Evolutionary conservation across 805 yeast species (phyloP), one percentile per base, ranked within the genome.

Genomic region (Candida awuae): DNA sequence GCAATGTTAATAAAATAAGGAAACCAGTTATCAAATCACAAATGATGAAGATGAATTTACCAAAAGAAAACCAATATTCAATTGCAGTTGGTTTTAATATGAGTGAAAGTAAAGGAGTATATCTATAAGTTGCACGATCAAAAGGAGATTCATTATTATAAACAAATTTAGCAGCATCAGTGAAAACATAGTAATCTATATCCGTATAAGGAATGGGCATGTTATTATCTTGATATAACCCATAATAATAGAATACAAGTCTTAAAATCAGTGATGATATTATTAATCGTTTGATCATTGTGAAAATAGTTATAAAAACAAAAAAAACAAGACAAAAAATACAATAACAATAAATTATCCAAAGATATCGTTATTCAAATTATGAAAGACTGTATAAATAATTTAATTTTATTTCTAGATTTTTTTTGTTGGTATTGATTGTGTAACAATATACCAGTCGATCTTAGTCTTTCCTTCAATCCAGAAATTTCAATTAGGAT

Each of bases 91-190:
- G 97, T 1, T 77, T 56, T 29, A 92, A 61, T 21, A 84, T 44
- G 92, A 95, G 86, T 9, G 96, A 78, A 25, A 92, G 63, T 27
- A 92, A 58, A 9, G 98, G 98, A 0, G 98, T 90, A 53, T 92
- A 92, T 33, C 98, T 65, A 53, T 90, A 92, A 0, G 98, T 92
- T 40, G 81, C 95, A 45, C 98, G 67, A 16, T 57, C 49, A 52
- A 84, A 92, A 1, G 98, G 98, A 0, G 94, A 80, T 19, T 48
- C 34, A 1, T 68, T 69, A 2, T 67, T 40, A 47, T 66, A 66
- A 8, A 86, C 83, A 53, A 73, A 85, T 27, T 67, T 62, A 2
- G 97, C 77, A 8, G 98, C 97, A 64, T 92, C 97, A 2, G 94
- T 77, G 57, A 92, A 92, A 34, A 92, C 98, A 56, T 77, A 68